Evolutionary conservation across 2,329 filamentous ascomycete species (phyloP).

Genomic region (Ascochyta viciae-villosae): DNA sequence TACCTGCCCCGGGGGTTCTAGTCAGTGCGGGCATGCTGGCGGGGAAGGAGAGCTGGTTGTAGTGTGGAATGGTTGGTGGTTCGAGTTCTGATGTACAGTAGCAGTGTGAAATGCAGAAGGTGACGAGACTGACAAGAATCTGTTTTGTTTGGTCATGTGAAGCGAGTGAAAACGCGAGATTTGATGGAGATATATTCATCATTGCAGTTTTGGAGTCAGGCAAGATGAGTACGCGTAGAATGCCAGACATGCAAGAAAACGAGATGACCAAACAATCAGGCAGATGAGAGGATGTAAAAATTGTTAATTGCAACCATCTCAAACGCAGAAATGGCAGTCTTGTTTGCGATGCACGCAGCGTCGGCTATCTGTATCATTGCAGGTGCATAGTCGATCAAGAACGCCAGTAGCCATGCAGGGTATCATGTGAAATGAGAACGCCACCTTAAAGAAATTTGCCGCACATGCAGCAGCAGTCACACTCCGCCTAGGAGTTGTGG

Average conservation of each 20-base stretch:
- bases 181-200: no score
- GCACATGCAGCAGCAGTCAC: conserved; percentile 5
- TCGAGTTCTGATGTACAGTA: not conserved
- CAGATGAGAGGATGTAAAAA: not conserved
- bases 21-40: not conserved
- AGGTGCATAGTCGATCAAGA: not conserved
- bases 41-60: not conserved
- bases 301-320: not conserved
- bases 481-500: conserved; percentile 18
- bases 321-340: not conserved
- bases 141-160: no score
- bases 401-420: conserved; percentile 24
- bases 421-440: conserved; percentile 26
- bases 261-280: not conserved
- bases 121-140: no score
- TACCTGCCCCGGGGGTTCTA: not conserved
- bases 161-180: no score
- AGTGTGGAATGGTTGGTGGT: not conserved
- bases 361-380: not conserved
- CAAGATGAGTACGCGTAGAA: not conserved
- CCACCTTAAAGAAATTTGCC: conserved; percentile 6
- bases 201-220: no score
- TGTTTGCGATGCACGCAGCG: not conserved
- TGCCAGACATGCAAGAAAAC: no score
- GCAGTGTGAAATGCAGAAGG: not conserved